phyloP scores from a whole-genome alignment of 1,139 yeast species.

The Yamadazyma oceani region DNA sequence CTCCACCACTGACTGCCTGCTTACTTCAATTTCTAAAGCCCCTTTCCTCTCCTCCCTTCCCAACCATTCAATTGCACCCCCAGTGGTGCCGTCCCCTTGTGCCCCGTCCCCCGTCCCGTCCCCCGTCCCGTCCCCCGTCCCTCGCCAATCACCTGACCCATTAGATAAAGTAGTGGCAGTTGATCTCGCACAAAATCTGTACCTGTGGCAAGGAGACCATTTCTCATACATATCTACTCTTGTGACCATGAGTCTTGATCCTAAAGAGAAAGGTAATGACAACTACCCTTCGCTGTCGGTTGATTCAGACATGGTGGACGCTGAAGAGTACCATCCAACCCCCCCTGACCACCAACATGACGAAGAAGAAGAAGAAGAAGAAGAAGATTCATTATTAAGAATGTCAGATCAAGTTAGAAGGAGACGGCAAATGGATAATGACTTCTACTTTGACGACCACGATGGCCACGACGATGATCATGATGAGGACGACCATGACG shows the following conservation, averaged over 20 bases:
- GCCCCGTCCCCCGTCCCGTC: too few relatives aligned
- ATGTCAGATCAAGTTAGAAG: constrained; percentile 24
- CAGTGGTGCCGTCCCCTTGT: too few relatives aligned
- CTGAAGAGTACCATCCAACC: constrained; percentile 9
- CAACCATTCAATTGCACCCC: too few relatives aligned
- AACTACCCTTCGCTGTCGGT: constrained; percentile 2
- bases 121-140: too few relatives aligned
- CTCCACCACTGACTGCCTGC: too few relatives aligned
- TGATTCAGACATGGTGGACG: constrained; percentile 15
- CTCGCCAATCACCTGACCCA: too few relatives aligned
- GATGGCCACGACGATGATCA: constrained; percentile 11
- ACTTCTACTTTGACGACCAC: constrained; percentile 6
- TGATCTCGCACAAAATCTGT: too few relatives aligned
- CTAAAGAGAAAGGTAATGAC: neutral
- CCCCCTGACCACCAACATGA: constrained; percentile 11
- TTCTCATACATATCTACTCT: neutral
- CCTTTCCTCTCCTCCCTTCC: too few relatives aligned
- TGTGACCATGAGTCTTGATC: constrained; percentile 1
- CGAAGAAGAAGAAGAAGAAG: constrained; percentile 18
- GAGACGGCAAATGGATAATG: constrained; percentile 7
- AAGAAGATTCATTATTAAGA: constrained; percentile 23
- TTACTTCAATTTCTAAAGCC: too few relatives aligned
- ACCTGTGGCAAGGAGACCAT: neutral
- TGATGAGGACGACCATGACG: constrained; percentile 9
- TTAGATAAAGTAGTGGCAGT: too few relatives aligned